These are phyloP conservation scores for Saturnispora hagleri DNA, from an alignment of 805 yeast species.

Conservation along the genomic window DNA sequence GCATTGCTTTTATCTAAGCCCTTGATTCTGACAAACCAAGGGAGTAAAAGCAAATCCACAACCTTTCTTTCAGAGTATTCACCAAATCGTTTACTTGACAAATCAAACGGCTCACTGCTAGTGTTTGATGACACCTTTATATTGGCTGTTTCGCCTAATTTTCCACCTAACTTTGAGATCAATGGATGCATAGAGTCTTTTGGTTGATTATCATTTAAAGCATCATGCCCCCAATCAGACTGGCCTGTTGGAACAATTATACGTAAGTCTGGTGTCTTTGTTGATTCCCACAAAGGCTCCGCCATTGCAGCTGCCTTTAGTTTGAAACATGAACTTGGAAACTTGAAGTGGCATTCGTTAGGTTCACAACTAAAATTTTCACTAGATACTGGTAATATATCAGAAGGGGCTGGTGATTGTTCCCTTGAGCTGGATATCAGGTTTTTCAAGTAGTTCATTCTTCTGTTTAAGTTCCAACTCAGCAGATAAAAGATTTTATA, in stretches of 20 bases:
- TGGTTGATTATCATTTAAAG: slow-evolving; percentile 30
- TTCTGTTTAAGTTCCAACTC: background rate
- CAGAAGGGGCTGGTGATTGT: slow-evolving; percentile 25
- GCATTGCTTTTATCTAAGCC: slow-evolving; percentile 39
- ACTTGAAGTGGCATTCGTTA: slow-evolving; percentile 34
- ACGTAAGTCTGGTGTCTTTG: slow-evolving; percentile 62
- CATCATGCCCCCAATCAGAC: slow-evolving; percentile 76
- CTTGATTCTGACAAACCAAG: slow-evolving; percentile 63
- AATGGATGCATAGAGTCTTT: slow-evolving; percentile 23
- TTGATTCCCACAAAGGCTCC: slow-evolving; percentile 55
- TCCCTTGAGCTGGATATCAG: slow-evolving; percentile 6
- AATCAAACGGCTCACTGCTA: slow-evolving; percentile 14
- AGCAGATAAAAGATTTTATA: background rate
- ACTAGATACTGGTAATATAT: slow-evolving; percentile 35
- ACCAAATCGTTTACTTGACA: slow-evolving; percentile 12
- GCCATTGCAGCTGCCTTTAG: slow-evolving; percentile 26
- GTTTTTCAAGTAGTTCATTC: slow-evolving; percentile 19
- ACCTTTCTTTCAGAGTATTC: slow-evolving; percentile 34
- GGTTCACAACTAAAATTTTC: slow-evolving; percentile 45
- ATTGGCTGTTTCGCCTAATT: background rate
- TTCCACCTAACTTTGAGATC: slow-evolving; percentile 17
- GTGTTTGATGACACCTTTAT: slow-evolving; percentile 14
- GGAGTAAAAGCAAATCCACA: slow-evolving; percentile 60
- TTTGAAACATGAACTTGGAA: slow-evolving; percentile 24
- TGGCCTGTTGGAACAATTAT: slow-evolving; percentile 77